These are phyloP conservation scores for Geotrichum klebahnii DNA, from an alignment of 1,139 yeast genomes.

Conservation along the genomic window DNA sequence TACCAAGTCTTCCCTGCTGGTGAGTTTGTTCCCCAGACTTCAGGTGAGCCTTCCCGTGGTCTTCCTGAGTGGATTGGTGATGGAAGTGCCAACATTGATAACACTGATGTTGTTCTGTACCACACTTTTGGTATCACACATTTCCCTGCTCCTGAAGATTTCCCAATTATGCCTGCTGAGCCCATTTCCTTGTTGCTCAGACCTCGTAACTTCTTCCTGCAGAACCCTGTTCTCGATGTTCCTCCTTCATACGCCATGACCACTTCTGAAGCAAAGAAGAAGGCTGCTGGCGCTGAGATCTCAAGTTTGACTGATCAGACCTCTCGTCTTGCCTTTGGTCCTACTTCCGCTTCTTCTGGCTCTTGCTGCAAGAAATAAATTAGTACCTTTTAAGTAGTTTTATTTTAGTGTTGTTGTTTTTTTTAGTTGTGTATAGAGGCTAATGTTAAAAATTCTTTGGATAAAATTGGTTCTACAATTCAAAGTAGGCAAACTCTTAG, in stretches of 20 bases:
- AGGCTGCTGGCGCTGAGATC: slow-evolving; percentile 26
- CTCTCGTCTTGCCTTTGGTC: slow-evolving; percentile 44
- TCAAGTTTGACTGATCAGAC: slow-evolving; percentile 50
- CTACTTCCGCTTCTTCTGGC: slow-evolving; percentile 20
- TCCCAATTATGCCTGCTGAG: slow-evolving; percentile 87
- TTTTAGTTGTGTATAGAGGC: neutral
- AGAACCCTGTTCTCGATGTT: slow-evolving; percentile 72
- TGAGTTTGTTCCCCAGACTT: slow-evolving; percentile 73
- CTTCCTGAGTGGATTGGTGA: slow-evolving; percentile 72
- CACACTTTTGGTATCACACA: slow-evolving; percentile 83
- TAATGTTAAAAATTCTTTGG: neutral
- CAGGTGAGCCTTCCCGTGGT: slow-evolving; percentile 68
- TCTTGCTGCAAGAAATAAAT: slow-evolving; percentile 33
- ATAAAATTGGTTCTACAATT: no score
- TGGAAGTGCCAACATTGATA: slow-evolving; percentile 57
- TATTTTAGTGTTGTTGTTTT: neutral
- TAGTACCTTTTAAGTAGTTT: no score
- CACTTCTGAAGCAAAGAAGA: slow-evolving; percentile 54
- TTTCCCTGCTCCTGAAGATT: slow-evolving; percentile 85
- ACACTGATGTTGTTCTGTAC: slow-evolving; percentile 67
- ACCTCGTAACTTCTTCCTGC: slow-evolving; percentile 73
- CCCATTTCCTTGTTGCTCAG: slow-evolving; percentile 68
- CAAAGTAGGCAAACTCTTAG: no score
- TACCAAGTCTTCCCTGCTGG: slow-evolving; percentile 76
- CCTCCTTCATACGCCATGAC: slow-evolving; percentile 66